Conservation (phyloP, 2,329 filamentous ascomycete species). For the Orbilia quercus region DNA sequence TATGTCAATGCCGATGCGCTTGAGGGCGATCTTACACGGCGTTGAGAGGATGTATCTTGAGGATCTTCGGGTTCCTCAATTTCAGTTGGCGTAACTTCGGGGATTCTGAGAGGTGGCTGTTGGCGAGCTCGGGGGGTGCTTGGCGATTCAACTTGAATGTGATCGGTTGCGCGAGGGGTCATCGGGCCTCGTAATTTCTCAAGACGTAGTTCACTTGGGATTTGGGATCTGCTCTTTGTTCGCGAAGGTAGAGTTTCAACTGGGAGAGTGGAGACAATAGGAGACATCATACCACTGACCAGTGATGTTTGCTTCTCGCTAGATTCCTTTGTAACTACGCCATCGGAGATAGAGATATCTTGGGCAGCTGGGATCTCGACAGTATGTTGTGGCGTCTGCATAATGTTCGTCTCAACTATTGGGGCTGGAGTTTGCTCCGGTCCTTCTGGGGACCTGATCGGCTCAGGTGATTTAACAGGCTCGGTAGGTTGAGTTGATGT, state of each 20-base stretch:
- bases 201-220: conserved; percentile 39
- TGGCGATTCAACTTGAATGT: conserved; percentile 37
- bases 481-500: conserved; percentile 11
- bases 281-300: conserved; percentile 38
- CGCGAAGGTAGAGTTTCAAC: conserved; percentile 6
- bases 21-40: conserved; percentile 36
- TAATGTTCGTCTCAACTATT: conserved; percentile 3
- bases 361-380: conserved; percentile 6
- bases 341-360: conserved; percentile 8
- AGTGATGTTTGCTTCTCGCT: conserved; percentile 19
- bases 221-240: conserved; percentile 29
- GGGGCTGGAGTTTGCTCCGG: neutral
- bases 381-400: neutral
- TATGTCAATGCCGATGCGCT: conserved; percentile 33
- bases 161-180: conserved; percentile 22
- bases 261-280: conserved; percentile 15
- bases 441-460: neutral
- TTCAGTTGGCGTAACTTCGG: conserved; percentile 33
- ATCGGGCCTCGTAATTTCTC: conserved; percentile 21
- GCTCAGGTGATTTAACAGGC: neutral
- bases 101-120: conserved; percentile 14
- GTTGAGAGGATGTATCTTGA: conserved; percentile 23
- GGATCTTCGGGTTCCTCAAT: conserved; percentile 42
- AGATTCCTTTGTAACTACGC: neutral
- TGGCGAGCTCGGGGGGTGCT: conserved; percentile 42